These are phyloP conservation scores for Gorgonomyces haynaldii DNA, from an alignment of 192 early-diverging fungal genomes.

Conservation along the genomic window DNA sequence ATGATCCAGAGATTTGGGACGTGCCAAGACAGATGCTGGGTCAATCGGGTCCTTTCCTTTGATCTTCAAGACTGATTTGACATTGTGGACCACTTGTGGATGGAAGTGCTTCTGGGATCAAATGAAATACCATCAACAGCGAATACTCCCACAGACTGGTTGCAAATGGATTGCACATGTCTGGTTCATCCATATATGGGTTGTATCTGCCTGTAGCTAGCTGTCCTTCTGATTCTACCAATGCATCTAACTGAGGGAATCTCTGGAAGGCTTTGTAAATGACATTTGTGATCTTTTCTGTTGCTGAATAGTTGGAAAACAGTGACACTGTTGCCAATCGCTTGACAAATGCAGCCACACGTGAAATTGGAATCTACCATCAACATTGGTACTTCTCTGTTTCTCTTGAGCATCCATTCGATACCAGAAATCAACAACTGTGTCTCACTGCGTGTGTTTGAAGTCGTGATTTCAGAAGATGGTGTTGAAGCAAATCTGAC, in stretches of 20 bases:
- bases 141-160: slow-evolving; percentile 80
- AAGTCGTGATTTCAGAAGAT: slow-evolving; percentile 20
- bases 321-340: slow-evolving; percentile 59
- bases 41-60: not conserved
- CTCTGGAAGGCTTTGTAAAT: slow-evolving; percentile 29
- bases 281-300: slow-evolving; percentile 23
- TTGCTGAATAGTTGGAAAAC: slow-evolving; percentile 54
- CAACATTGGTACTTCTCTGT: slow-evolving; percentile 25
- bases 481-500: slow-evolving; percentile 56
- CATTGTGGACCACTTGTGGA: not conserved
- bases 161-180: slow-evolving; percentile 90
- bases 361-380: slow-evolving; percentile 58
- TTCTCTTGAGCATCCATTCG: slow-evolving; percentile 77
- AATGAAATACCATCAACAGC: slow-evolving; percentile 53
- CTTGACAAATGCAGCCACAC: slow-evolving; percentile 83
- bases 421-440: slow-evolving; percentile 74
- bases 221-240: slow-evolving; percentile 54
- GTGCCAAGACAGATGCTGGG: not conserved
- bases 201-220: slow-evolving; percentile 72
- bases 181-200: slow-evolving; percentile 74
- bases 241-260: slow-evolving; percentile 49
- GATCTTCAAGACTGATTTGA: not conserved
- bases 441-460: slow-evolving; percentile 48
- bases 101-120: not conserved
- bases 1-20: not conserved